These are phyloP conservation scores for Microthyrium microscopicum DNA, from an alignment of 2,329 filamentous ascomycete species.

Conservation along the genomic window DNA sequence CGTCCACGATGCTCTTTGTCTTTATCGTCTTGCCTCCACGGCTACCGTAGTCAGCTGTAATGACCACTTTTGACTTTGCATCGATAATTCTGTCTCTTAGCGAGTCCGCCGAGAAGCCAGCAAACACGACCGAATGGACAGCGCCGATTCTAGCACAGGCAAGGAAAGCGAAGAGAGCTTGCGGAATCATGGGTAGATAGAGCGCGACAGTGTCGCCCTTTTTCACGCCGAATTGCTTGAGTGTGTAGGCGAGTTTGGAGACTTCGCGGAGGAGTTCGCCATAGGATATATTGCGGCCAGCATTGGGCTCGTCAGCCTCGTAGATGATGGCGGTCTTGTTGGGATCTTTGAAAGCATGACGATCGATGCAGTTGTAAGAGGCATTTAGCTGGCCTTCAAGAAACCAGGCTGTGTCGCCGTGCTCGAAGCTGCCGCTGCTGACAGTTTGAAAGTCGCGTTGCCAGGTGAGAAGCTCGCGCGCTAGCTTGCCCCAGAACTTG, in stretches of 20 bases:
- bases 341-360: constrained; percentile 89
- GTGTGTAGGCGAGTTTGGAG: constrained; percentile 66
- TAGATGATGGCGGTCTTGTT: constrained; percentile 94
- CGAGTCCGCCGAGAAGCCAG: constrained; percentile 92
- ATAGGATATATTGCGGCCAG: constrained; percentile 84
- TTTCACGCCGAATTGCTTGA: constrained; percentile 90
- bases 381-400: constrained; percentile 86
- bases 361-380: constrained; percentile 93
- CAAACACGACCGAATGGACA: constrained; percentile 93
- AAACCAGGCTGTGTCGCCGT: constrained; percentile 89
- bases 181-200: constrained; percentile 97
- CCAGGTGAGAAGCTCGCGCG: constrained; percentile 82
- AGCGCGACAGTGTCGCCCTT: constrained; percentile 96
- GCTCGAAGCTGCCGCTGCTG: constrained; percentile 53
- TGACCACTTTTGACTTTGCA: constrained; percentile 79
- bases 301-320: constrained; percentile 79
- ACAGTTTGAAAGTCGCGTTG: constrained; percentile 85
- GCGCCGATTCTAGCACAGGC: constrained; percentile 87
- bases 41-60: constrained; percentile 95
- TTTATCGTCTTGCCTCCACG: constrained; percentile 93
- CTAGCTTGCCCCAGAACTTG: constrained; percentile 76
- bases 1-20: constrained; percentile 98
- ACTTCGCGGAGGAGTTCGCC: constrained; percentile 86
- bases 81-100: constrained; percentile 89
- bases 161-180: constrained; percentile 79